Percentiles rank a stretch among this genome's conserved stretches.
phyloP scores from a whole-genome alignment of 495 filamentous ascomycete genomes.

The Chaetomium cochliodes region DNA sequence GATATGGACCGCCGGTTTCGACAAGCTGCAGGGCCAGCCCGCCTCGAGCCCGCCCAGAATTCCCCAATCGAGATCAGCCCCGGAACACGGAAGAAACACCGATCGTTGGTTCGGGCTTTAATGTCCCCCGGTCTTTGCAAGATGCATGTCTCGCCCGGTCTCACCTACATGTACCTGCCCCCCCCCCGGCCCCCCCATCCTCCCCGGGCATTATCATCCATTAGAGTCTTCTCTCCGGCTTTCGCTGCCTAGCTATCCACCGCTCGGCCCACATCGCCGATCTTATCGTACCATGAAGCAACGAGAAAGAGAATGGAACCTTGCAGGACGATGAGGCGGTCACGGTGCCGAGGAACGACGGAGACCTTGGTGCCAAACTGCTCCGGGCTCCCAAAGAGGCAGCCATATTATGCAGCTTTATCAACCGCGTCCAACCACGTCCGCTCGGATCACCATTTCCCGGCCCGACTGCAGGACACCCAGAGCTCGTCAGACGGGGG shows the following conservation, averaged over 20 bases:
- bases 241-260: slow-evolving; percentile 2
- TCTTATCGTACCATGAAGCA: not conserved
- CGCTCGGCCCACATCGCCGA: slow-evolving; percentile 8
- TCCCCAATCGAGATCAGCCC: not conserved
- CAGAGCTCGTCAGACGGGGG: not conserved
- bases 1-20: not conserved
- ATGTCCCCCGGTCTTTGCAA: not conserved
- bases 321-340: not conserved
- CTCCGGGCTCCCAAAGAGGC: not conserved
- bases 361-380: not conserved
- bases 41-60: not conserved
- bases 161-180: slow-evolving; percentile 8
- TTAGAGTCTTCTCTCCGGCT: not conserved
- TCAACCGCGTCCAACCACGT: not conserved
- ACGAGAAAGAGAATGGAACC: not conserved
- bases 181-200: not conserved
- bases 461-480: not conserved
- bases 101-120: not conserved
- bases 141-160: slow-evolving; percentile 4
- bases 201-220: too few relatives aligned
- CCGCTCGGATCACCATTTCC: not conserved
- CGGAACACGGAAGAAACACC: slow-evolving; percentile 7
- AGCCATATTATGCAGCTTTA: slow-evolving; percentile 6
- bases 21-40: slow-evolving; percentile 7
- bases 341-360: not conserved